Evolutionary conservation across 2,329 filamentous ascomycete species (phyloP).

Genomic region (Talaromyces sp.): DNA sequence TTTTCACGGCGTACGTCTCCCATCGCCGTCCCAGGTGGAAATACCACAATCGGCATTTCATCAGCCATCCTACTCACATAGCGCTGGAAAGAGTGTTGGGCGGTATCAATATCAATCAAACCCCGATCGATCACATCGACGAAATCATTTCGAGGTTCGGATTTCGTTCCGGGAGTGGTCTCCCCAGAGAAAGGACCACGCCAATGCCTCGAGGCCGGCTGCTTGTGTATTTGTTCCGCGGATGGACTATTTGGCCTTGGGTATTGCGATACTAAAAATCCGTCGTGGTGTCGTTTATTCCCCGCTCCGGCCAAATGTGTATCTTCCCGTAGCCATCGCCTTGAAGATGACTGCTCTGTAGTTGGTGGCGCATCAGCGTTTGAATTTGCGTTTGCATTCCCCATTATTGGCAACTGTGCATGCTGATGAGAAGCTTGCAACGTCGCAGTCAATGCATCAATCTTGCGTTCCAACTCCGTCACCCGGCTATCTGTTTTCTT

Average conservation of each 20-base stretch:
- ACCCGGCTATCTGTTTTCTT: conserved; percentile 91
- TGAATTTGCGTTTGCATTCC: conserved; percentile 27
- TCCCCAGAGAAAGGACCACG: conserved; percentile 23
- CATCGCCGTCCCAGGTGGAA: conserved; percentile 57
- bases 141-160: conserved; percentile 31
- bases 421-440: conserved; percentile 60
- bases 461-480: conserved; percentile 88
- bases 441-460: conserved; percentile 82
- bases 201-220: conserved; percentile 22
- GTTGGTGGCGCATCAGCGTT: conserved; percentile 34
- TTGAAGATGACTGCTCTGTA: conserved; percentile 25
- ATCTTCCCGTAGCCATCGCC: conserved; percentile 29
- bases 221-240: conserved; percentile 22
- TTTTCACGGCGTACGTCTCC: conserved; percentile 59
- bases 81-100: conserved; percentile 59
- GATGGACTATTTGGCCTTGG: conserved; percentile 25
- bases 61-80: conserved; percentile 59
- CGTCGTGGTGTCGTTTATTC: conserved; percentile 36
- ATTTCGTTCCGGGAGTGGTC: conserved; percentile 14
- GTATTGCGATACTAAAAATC: conserved; percentile 27
- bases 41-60: conserved; percentile 61
- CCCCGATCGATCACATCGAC: conserved; percentile 54
- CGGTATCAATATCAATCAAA: conserved; percentile 55
- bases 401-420: conserved; percentile 9
- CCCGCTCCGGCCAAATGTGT: conserved; percentile 27